A percentile compares a stretch with the other conserved stretches of the same genome.
These are phyloP conservation scores for Aaosphaeria arxii DNA, from an alignment of 2,329 filamentous ascomycete species.

Conservation along the genomic window DNA sequence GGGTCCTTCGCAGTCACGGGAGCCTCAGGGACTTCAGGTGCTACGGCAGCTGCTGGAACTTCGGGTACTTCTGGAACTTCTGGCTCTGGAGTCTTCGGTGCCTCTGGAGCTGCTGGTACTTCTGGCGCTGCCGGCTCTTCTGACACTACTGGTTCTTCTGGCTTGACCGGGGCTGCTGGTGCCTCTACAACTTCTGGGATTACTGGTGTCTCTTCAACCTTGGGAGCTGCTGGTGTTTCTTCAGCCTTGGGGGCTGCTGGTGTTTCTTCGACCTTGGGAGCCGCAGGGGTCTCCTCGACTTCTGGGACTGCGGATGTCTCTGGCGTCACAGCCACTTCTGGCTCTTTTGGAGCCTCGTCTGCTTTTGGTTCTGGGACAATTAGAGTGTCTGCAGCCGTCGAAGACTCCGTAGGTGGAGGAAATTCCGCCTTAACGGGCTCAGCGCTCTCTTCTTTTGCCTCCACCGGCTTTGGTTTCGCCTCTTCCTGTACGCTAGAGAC, in stretches of 20 bases:
- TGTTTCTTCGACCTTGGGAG: background rate
- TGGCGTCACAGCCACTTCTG: background rate
- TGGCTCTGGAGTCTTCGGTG: background rate
- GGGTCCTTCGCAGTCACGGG: background rate
- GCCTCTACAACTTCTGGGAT: background rate
- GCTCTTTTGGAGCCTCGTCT: background rate
- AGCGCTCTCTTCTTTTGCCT: constrained; percentile 36
- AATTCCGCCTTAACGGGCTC: constrained; percentile 39
- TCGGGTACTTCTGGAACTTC: background rate
- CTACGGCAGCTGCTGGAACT: background rate
- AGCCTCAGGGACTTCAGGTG: background rate
- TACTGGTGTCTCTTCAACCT: background rate
- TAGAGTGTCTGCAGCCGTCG: constrained; percentile 7
- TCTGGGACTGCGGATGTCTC: constrained; percentile 9
- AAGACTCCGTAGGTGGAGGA: constrained; percentile 26
- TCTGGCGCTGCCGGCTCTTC: background rate
- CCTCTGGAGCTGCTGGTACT: background rate
- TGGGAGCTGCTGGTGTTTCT: background rate
- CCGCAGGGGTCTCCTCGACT: background rate
- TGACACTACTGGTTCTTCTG: too few relatives aligned
- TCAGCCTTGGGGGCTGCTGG: background rate
- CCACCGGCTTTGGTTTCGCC: constrained; percentile 38
- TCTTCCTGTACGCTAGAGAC: constrained; percentile 43
- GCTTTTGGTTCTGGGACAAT: background rate
- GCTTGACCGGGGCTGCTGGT: too few relatives aligned